These are phyloP conservation scores for Erythrobasidium hasegawianum DNA, from an alignment of 1,284 basidiomycete species.

Conservation along the genomic window DNA sequence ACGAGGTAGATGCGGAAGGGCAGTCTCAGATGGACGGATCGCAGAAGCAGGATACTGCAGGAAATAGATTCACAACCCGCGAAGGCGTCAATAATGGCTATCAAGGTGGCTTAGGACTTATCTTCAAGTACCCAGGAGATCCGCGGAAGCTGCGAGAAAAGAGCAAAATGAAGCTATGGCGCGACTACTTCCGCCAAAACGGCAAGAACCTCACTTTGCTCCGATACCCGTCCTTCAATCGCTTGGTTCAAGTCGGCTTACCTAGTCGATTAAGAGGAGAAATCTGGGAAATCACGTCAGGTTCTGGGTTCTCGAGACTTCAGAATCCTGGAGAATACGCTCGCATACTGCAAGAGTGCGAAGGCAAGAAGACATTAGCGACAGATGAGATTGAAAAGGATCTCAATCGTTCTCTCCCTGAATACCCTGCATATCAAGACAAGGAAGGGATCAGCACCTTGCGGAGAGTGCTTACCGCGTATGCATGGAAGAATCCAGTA, in stretches of 20 bases:
- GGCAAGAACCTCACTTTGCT: conserved; percentile 87
- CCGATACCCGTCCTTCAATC: conserved; percentile 92
- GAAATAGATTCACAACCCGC: conserved; percentile 40
- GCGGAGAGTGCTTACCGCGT: conserved; percentile 87
- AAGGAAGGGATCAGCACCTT: conserved; percentile 79
- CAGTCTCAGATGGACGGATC: background rate
- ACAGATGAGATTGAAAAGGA: conserved; percentile 99
- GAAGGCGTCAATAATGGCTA: conserved; percentile 53
- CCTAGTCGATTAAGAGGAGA: conserved; percentile 93
- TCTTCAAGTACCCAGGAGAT: conserved; percentile 49
- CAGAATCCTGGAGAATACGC: conserved; percentile 80
- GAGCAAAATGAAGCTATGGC: conserved; percentile 97
- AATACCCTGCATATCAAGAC: conserved; percentile 89
- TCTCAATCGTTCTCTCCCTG: conserved; percentile 78
- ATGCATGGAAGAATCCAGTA: conserved; percentile 95
- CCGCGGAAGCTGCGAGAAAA: conserved; percentile 72
- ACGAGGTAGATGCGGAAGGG: background rate
- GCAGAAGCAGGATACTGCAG: conserved; percentile 19
- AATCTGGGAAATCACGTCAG: conserved; percentile 96
- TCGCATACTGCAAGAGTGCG: conserved; percentile 72
- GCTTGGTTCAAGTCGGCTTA: conserved; percentile 92
- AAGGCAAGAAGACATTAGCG: conserved; percentile 75
- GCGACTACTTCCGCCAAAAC: conserved; percentile 73
- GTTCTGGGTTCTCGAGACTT: conserved; percentile 82
- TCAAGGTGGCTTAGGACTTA: conserved; percentile 65